These are phyloP conservation scores for Daldinia sp. DNA, from an alignment of 2,329 filamentous ascomycete species.

Conservation along the genomic window DNA sequence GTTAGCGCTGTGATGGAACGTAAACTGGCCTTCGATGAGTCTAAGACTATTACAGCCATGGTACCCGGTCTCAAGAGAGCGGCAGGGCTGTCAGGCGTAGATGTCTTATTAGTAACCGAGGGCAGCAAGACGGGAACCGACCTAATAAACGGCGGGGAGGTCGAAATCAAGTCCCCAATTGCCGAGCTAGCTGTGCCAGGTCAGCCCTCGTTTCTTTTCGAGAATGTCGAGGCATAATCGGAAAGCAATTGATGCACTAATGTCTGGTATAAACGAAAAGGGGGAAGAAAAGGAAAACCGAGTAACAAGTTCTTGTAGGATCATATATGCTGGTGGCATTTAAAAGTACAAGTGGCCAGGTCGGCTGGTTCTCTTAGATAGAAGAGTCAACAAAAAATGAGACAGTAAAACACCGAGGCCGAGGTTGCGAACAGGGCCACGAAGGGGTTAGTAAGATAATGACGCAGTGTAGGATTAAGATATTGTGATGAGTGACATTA, in stretches of 20 bases:
- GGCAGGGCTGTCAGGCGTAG: slow-evolving; percentile 60
- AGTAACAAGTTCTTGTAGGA: background rate
- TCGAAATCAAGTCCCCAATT: slow-evolving; percentile 74
- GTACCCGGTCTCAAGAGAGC: slow-evolving; percentile 79
- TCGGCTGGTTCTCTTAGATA: background rate
- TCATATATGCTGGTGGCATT: background rate
- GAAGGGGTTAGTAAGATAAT: background rate
- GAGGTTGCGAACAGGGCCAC: background rate
- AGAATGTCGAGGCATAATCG: slow-evolving; percentile 71
- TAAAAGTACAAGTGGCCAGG: background rate
- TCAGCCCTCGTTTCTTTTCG: slow-evolving; percentile 83
- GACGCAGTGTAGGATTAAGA: background rate
- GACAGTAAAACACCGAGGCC: background rate
- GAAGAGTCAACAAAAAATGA: background rate
- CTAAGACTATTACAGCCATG: slow-evolving; percentile 80
- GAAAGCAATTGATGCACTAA: slow-evolving; percentile 1
- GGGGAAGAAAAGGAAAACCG: background rate
- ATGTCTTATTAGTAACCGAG: slow-evolving; percentile 33
- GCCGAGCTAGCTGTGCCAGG: slow-evolving; percentile 86
- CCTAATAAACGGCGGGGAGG: slow-evolving; percentile 46
- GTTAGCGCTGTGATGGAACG: slow-evolving; percentile 79
- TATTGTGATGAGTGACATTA: background rate
- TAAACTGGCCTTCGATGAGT: slow-evolving; percentile 89
- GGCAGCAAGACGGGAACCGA: slow-evolving; percentile 32
- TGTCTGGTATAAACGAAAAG: slow-evolving; percentile 5